Percentiles rank a stretch among this genome's conserved stretches.
Evolutionary conservation across 2,329 filamentous ascomycete genomes (phyloP).

Genomic region (Botrytis byssoidea): DNA sequence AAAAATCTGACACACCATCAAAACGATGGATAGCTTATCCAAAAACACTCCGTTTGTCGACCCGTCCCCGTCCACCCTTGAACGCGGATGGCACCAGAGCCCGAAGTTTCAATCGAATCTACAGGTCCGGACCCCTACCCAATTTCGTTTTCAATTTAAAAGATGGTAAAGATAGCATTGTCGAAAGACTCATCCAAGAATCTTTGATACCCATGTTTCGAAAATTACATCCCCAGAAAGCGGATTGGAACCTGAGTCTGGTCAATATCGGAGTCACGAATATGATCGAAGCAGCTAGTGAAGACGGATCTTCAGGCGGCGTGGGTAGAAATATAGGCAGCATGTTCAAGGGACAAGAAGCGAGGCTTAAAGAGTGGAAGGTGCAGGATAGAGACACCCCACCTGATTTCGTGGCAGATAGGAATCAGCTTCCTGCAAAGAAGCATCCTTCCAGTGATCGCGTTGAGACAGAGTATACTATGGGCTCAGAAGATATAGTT

Average conservation of each 20-base stretch:
- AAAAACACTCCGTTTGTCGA: constrained; percentile 76
- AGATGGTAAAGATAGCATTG: constrained; percentile 57
- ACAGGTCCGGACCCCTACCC: constrained; percentile 72
- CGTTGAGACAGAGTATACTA: not conserved
- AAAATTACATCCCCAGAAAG: constrained; percentile 62
- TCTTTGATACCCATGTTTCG: constrained; percentile 69
- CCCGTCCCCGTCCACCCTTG: constrained; percentile 58
- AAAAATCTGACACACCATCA: constrained; percentile 23
- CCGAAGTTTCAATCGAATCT: constrained; percentile 67
- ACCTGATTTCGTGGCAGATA: constrained; percentile 27
- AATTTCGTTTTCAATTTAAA: constrained; percentile 67
- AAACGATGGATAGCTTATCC: constrained; percentile 74
- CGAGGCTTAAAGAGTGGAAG: constrained; percentile 65
- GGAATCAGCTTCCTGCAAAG: not conserved
- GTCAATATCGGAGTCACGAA: constrained; percentile 87
- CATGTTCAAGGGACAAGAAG: constrained; percentile 79
- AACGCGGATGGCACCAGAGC: constrained; percentile 53
- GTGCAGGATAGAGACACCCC: constrained; percentile 48
- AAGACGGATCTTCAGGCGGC: constrained; percentile 41
- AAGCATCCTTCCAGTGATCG: not conserved
- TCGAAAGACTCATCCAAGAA: constrained; percentile 68
- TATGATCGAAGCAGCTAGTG: constrained; percentile 60
- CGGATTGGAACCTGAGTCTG: constrained; percentile 75
- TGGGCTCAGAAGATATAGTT: constrained; percentile 35
- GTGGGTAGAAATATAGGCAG: constrained; percentile 70